These are phyloP conservation scores for Dryas octopetala DNA, from an alignment of 306 rosid genomes.

Conservation along the genomic window DNA sequence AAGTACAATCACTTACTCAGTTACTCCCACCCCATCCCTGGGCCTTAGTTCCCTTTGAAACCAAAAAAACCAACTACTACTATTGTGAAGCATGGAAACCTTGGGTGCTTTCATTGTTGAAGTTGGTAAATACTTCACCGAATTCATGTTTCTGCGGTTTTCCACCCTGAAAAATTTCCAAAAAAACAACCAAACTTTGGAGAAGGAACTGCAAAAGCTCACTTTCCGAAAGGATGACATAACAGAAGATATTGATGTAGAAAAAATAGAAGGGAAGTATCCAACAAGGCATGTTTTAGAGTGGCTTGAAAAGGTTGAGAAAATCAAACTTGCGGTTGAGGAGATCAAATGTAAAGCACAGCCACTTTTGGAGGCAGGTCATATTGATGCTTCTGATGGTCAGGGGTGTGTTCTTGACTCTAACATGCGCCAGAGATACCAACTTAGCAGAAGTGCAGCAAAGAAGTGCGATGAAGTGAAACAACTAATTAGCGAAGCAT, in stretches of 20 bases:
- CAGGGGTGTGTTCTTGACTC: constrained; percentile 12
- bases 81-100: background rate
- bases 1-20: background rate
- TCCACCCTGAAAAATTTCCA: constrained; percentile 10
- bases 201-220: background rate
- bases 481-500: background rate
- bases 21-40: background rate
- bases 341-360: background rate
- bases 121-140: background rate
- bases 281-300: background rate
- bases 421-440: constrained; percentile 11
- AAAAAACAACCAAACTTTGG: constrained; percentile 13
- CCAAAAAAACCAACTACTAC: background rate
- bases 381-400: background rate
- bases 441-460: constrained; percentile 10
- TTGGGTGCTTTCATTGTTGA: background rate
- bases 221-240: background rate
- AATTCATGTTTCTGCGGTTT: background rate
- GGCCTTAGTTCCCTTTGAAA: background rate
- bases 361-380: background rate
- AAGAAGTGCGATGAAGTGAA: constrained; percentile 3
- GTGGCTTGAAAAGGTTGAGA: constrained; percentile 18
- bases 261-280: constrained; percentile 6
- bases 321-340: background rate
- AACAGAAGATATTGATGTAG: background rate